Evolutionary conservation across 257 asterid species (phyloP), one percentile per base, ranked within the genome.

Genomic region (Paulownia fortunei): DNA sequence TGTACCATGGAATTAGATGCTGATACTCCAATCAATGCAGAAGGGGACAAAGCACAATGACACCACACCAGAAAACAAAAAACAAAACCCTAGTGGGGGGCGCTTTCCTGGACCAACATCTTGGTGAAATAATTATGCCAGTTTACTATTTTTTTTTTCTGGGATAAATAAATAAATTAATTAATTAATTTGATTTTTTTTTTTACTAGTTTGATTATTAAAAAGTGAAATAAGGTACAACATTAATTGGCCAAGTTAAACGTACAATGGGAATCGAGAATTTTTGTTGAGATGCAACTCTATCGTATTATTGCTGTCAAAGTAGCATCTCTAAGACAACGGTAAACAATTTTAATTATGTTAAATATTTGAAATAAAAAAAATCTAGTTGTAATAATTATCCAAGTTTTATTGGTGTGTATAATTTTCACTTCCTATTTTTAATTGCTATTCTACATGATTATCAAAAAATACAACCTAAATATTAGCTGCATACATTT

Each of bases 1-100:
- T 56, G 60, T 68, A 32, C 41, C 64, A 37, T 42, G 39, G 77
- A 78, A 78, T 78, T 63, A 59, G 82, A 78, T 78, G 72, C 82
- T 18, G 64, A 70, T 13, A 70, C 46, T 37, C 58, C 26, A 73
- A 60, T 59, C 24, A 60, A 39, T 73, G 78, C 12, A 69, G 21
- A 49, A 44, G 51, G 56, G 39, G n/a, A 21, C 42, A 51, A 72
- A 23, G 10, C 64, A 76, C 24, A 78, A 10, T 27, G 71, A 73
- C 74, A 65, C 58, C 56, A 21, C 30, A 54, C 70, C 64, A 56
- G 16, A 16, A 39, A 41, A 59, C 24, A 32, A 18, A 54, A 32
- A 73, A 64, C 36, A 12, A 36, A 9, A 39, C 63, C 60, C 47
- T 13, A 49, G 18, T 16, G 26, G 24, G 58, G 51, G 58, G 39